A percentile compares a stretch with the other conserved stretches of the same genome.
Conservation (phyloP, 2,329 filamentous ascomycete species). For the Cladosporium sp. region DNA sequence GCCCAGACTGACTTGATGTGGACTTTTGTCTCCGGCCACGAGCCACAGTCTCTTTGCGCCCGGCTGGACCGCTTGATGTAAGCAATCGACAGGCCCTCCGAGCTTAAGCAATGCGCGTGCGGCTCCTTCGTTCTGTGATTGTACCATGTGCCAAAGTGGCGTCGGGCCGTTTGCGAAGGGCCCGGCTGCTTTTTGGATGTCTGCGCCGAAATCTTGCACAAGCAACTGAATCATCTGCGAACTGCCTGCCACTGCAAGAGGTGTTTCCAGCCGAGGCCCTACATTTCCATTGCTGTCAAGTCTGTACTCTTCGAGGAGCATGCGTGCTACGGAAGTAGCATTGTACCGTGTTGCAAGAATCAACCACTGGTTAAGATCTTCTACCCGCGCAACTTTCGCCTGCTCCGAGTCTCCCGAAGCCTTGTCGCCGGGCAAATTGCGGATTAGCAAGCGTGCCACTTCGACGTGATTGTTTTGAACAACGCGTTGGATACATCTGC, state of each 20-base stretch:
- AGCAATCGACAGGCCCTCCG: slow-evolving; percentile 13
- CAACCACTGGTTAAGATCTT: too few species aligned
- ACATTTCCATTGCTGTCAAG: neutral
- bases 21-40: neutral
- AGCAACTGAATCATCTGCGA: slow-evolving; percentile 4
- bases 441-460: too few species aligned
- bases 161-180: slow-evolving; percentile 14
- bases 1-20: slow-evolving; percentile 2
- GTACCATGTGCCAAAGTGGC: slow-evolving; percentile 12
- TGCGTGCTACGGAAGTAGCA: too few species aligned
- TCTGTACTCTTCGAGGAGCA: too few species aligned
- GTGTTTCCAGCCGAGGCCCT: neutral
- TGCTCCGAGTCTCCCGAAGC: too few species aligned
- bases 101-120: slow-evolving; percentile 11
- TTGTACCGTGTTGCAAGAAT: too few species aligned
- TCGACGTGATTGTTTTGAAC: too few species aligned
- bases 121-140: slow-evolving; percentile 11
- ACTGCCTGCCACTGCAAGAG: neutral
- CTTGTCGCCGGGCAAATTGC: too few species aligned
- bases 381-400: too few species aligned
- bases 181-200: slow-evolving; percentile 13
- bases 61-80: neutral
- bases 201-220: slow-evolving; percentile 3
- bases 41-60: slow-evolving; percentile 12
- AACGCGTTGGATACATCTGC: too few species aligned